phyloP scores from a whole-genome alignment of 805 yeast species.

The Grigorovia humatica region DNA sequence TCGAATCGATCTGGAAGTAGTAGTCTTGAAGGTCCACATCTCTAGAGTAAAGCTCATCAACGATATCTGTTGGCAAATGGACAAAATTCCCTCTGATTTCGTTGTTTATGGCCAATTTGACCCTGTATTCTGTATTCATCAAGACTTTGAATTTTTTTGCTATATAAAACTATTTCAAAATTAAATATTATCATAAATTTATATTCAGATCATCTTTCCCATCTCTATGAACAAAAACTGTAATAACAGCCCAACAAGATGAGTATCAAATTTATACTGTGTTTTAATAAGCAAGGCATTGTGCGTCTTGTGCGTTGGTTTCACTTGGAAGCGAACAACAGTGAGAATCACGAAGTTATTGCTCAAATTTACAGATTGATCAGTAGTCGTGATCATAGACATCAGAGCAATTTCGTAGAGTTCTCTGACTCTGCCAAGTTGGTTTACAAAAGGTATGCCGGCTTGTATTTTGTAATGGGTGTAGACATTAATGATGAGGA shows the following conservation, averaged over 20 bases:
- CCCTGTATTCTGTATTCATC: background rate
- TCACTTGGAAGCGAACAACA: conserved; percentile 8
- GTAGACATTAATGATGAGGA: conserved; percentile 76
- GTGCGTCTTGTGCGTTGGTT: conserved; percentile 81
- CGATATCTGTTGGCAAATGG: conserved; percentile 15
- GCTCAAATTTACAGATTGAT: conserved; percentile 63
- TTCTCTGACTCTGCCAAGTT: conserved; percentile 51
- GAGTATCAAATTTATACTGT: conserved; percentile 72
- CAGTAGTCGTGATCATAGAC: conserved; percentile 72
- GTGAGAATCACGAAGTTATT: conserved; percentile 25
- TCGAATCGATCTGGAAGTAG: conserved; percentile 4
- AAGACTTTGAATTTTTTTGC: background rate
- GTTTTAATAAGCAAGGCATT: conserved; percentile 90
- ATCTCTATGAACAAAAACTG: background rate
- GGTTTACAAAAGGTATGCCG: conserved; percentile 86
- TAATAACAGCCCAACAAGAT: conserved; percentile 27
- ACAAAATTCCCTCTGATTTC: conserved; percentile 22
- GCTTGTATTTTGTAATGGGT: conserved; percentile 77
- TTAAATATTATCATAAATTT: background rate
- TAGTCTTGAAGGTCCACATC: conserved; percentile 5
- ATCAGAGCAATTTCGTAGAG: conserved; percentile 75
- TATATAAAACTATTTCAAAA: background rate
- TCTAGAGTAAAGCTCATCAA: conserved; percentile 4
- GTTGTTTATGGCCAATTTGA: conserved; percentile 8
- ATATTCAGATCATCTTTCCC: background rate